These are phyloP conservation scores for Flaveria ramosissima DNA, from an alignment of 129 eudicot species.

Conservation along the genomic window DNA sequence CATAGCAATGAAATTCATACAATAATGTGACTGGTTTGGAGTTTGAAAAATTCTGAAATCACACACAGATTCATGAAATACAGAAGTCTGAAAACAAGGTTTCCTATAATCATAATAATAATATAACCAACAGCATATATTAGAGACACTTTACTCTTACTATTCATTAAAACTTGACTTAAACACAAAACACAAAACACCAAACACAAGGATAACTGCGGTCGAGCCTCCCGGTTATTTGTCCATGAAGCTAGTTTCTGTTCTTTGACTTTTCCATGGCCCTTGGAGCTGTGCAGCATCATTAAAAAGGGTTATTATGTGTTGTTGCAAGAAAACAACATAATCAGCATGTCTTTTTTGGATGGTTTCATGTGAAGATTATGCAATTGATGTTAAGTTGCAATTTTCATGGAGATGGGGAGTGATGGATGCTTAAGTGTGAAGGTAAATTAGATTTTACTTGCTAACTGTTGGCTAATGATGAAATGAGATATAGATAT, in stretches of 20 bases:
- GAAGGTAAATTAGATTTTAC: neutral
- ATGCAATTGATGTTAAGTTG: neutral
- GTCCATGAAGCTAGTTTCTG: slow-evolving; percentile 41
- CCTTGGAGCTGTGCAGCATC: slow-evolving; percentile 68
- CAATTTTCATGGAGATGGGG: neutral
- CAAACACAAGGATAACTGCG: neutral
- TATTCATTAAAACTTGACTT: slow-evolving; percentile 13
- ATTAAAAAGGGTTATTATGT: neutral
- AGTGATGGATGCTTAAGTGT: too few species aligned
- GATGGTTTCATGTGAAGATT: neutral
- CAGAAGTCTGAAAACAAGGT: slow-evolving; percentile 23
- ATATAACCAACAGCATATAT: slow-evolving; percentile 16
- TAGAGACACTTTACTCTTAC: slow-evolving; percentile 34
- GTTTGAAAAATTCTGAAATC: slow-evolving; percentile 22
- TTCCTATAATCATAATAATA: slow-evolving; percentile 31
- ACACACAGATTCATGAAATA: slow-evolving; percentile 32
- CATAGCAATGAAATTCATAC: neutral
- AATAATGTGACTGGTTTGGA: slow-evolving; percentile 14
- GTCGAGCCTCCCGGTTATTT: slow-evolving; percentile 9
- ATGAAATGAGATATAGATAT: neutral
- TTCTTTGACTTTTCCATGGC: slow-evolving; percentile 80
- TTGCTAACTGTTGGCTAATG: neutral
- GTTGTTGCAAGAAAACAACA: neutral
- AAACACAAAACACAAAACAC: neutral
- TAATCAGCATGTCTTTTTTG: too few species aligned